Conservation (phyloP, 371 early-diverging fungal species). For the Nosema bombycis region DNA sequence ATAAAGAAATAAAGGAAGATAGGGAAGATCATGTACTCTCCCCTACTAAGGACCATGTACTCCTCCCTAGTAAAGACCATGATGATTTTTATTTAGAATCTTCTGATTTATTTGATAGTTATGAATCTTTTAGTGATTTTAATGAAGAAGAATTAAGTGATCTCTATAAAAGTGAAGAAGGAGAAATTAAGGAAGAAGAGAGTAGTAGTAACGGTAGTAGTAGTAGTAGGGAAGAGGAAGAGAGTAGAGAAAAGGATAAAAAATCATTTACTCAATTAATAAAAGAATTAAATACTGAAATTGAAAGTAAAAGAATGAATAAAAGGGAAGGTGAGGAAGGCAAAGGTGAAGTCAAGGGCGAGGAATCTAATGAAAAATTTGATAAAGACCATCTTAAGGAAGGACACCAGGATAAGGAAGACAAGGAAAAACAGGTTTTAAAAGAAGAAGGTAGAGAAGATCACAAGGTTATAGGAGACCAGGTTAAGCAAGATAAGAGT, state of each 20-base stretch:
- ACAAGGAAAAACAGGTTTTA: neutral
- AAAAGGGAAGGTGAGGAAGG: neutral
- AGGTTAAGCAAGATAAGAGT: neutral
- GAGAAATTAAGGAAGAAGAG: neutral
- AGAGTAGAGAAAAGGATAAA: neutral
- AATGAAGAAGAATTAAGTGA: neutral
- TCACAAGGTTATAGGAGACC: neutral
- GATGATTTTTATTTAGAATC: no score
- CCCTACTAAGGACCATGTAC: no score
- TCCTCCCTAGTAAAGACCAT: no score
- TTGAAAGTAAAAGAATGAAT: neutral
- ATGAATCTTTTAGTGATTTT: neutral
- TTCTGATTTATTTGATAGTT: no score
- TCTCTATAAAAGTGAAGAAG: neutral
- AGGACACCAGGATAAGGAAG: neutral
- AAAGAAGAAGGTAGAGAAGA: neutral
- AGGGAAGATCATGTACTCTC: no score
- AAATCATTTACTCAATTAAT: neutral
- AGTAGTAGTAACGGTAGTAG: neutral
- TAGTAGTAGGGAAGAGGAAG: neutral
- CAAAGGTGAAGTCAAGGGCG: neutral
- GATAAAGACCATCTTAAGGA: neutral
- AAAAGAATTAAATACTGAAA: neutral
- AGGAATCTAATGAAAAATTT: neutral
- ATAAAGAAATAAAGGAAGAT: neutral